Percentiles rank a stretch among this genome's conserved stretches.
Conservation (phyloP, 495 filamentous ascomycete genomes). For the Trichocladium uniseriatum region DNA sequence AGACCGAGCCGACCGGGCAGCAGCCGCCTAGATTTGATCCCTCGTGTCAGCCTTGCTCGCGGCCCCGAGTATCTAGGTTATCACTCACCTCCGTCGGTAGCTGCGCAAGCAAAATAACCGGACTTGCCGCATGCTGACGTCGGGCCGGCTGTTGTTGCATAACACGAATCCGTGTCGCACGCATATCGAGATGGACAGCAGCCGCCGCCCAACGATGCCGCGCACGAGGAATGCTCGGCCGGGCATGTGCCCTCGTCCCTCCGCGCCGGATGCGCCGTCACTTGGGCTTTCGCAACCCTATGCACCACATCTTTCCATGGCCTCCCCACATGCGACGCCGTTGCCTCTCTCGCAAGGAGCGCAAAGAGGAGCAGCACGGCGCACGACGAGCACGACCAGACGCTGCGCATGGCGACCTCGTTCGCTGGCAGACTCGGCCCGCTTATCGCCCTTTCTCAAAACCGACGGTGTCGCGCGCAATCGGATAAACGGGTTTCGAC, state of each 20-base stretch:
- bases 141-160: conserved; percentile 33
- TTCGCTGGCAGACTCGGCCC: conserved; percentile 2
- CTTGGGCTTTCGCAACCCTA: conserved; percentile 30
- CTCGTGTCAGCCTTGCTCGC: too few species aligned
- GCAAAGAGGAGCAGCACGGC: conserved; percentile 18
- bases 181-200: conserved; percentile 37
- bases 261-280: conserved; percentile 17
- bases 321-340: conserved; percentile 16
- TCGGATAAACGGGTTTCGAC: background rate
- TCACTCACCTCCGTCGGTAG: conserved; percentile 17
- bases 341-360: conserved; percentile 16
- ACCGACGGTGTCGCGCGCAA: background rate
- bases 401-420: conserved; percentile 25
- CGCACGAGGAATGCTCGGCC: conserved; percentile 26
- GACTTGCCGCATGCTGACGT: conserved; percentile 27
- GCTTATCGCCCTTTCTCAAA: conserved; percentile 15
- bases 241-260: conserved; percentile 21
- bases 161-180: conserved; percentile 36
- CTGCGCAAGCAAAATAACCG: conserved; percentile 28
- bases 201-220: conserved; percentile 28
- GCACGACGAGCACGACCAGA: conserved; percentile 22
- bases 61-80: too few species aligned
- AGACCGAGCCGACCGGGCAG: conserved; percentile 31
- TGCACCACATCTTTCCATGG: conserved; percentile 21
- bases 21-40: conserved; percentile 20